These are phyloP conservation scores for Mortierella sp. DNA, from an alignment of 371 early-diverging fungal genomes.

Conservation along the genomic window DNA sequence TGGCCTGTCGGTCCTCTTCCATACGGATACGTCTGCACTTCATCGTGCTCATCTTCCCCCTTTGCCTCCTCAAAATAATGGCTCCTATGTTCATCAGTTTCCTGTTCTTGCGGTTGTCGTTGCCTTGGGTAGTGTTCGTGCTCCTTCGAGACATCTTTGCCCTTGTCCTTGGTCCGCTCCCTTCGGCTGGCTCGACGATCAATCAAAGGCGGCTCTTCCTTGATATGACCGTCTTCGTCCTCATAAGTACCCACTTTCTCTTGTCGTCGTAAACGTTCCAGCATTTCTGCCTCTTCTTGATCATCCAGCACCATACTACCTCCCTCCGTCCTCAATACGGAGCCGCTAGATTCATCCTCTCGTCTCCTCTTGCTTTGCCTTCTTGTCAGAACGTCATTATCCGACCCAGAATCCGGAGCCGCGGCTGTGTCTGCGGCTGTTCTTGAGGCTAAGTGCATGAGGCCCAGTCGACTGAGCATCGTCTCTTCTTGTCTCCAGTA, in stretches of 20 bases:
- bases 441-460: conserved; percentile 19
- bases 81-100: no score
- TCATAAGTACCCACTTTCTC: background rate
- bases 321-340: background rate
- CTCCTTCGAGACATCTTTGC: conserved; percentile 3
- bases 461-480: conserved; percentile 33
- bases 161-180: conserved; percentile 3
- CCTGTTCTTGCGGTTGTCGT: background rate
- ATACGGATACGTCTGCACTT: conserved; percentile 1
- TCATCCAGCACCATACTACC: conserved; percentile 28
- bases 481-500: conserved; percentile 50
- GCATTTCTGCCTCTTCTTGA: conserved; percentile 19
- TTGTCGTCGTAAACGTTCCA: conserved; percentile 8
- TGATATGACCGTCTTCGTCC: background rate
- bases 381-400: conserved; percentile 3
- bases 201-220: conserved; percentile 22
- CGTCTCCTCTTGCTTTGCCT: background rate
- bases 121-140: conserved; percentile 4
- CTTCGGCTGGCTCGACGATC: conserved; percentile 8
- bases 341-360: background rate
- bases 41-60: background rate
- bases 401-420: background rate
- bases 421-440: background rate
- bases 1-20: background rate
- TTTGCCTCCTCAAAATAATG: no score